These are phyloP conservation scores for Malbranchea zuffiana DNA, from an alignment of 2,329 filamentous ascomycete genomes.

Conservation along the genomic window DNA sequence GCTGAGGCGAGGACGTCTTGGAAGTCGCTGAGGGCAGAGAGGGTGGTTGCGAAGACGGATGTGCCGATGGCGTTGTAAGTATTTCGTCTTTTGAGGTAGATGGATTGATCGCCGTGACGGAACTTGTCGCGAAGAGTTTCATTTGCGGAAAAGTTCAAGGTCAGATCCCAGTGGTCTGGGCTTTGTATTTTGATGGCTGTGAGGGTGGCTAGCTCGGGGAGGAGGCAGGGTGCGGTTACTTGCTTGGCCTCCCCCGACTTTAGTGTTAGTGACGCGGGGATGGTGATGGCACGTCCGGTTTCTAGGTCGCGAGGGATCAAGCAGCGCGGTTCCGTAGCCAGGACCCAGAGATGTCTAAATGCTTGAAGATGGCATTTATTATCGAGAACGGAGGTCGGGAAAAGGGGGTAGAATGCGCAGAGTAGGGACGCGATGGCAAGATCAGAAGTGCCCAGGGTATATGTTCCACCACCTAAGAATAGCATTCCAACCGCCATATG, in stretches of 20 bases:
- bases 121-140: constrained; percentile 55
- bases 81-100: constrained; percentile 62
- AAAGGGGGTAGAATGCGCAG: constrained; percentile 87
- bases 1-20: constrained; percentile 33
- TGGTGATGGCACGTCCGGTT: constrained; percentile 65
- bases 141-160: constrained; percentile 59
- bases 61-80: constrained; percentile 49
- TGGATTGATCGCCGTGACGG: constrained; percentile 51
- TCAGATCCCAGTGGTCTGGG: constrained; percentile 68
- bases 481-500: constrained; percentile 85
- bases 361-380: constrained; percentile 92
- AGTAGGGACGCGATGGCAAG: constrained; percentile 76
- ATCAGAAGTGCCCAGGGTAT: constrained; percentile 82
- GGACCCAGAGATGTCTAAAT: constrained; percentile 92
- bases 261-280: constrained; percentile 58
- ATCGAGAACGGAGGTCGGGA: constrained; percentile 79
- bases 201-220: constrained; percentile 37
- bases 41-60: constrained; percentile 60
- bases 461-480: constrained; percentile 84
- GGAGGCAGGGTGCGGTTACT: constrained; percentile 46
- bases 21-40: constrained; percentile 59
- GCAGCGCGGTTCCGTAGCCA: constrained; percentile 82
- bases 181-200: constrained; percentile 29
- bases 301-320: constrained; percentile 79
- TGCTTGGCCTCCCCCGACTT: constrained; percentile 29